Conservation (phyloP, 352 stramenopile species). For the Phytopythium vexans region DNA sequence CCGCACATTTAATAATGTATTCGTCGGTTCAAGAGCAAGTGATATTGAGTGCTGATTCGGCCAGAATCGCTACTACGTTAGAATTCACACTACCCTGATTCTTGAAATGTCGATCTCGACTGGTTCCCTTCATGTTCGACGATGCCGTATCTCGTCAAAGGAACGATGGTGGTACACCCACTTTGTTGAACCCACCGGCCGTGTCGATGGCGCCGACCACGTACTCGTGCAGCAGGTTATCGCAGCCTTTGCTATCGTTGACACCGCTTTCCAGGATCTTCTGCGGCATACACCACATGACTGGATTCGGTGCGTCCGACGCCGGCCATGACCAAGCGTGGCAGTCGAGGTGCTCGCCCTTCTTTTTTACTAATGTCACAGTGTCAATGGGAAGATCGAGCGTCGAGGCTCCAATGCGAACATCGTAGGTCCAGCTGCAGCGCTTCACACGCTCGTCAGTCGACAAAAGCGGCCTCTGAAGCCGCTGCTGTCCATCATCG, state of each 20-base stretch:
- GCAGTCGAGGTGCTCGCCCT: constrained; percentile 40
- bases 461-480: constrained; percentile 15
- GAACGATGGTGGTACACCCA: constrained; percentile 4
- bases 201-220: constrained; percentile 50
- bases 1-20: too few species aligned
- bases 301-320: constrained; percentile 10
- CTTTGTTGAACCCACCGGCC: constrained; percentile 36
- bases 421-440: constrained; percentile 32
- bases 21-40: too few species aligned
- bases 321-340: constrained; percentile 49
- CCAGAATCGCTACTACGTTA: too few species aligned
- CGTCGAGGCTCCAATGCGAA: constrained; percentile 37
- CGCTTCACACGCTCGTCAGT: not conserved
- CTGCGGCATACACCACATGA: constrained; percentile 36
- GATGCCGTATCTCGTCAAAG: too few species aligned
- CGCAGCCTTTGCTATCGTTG: constrained; percentile 7
- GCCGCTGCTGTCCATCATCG: too few species aligned
- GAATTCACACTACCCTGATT: too few species aligned
- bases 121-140: too few species aligned
- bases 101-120: too few species aligned
- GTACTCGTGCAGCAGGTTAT: constrained; percentile 34
- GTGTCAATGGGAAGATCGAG: constrained; percentile 38
- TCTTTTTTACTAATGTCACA: constrained; percentile 43
- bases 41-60: too few species aligned
- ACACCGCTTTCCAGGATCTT: constrained; percentile 34